Conservation (phyloP, 2,329 filamentous ascomycete genomes). For the Alternaria solani region DNA sequence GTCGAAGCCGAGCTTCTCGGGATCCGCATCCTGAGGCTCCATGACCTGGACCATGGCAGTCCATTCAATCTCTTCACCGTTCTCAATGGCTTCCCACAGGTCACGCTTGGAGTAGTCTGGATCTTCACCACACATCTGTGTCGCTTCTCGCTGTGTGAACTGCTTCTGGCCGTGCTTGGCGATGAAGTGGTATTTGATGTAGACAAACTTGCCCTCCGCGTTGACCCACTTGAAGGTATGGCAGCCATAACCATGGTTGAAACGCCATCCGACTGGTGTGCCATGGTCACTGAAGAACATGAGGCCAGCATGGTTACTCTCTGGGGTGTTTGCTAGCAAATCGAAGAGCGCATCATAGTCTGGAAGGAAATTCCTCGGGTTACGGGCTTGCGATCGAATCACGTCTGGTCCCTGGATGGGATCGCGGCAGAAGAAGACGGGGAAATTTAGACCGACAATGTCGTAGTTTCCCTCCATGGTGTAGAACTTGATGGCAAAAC, state of each 20-base stretch:
- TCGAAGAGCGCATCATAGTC: conserved; percentile 61
- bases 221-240: conserved; percentile 61
- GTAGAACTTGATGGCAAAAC: conserved; percentile 61
- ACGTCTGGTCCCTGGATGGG: conserved; percentile 59
- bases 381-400: conserved; percentile 58
- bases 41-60: conserved; percentile 58
- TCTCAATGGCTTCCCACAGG: conserved; percentile 56
- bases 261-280: conserved; percentile 57
- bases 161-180: conserved; percentile 59
- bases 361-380: conserved; percentile 59
- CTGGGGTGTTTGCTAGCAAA: conserved; percentile 59
- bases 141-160: conserved; percentile 57
- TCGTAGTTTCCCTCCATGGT: conserved; percentile 61
- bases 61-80: conserved; percentile 54
- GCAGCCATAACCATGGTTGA: conserved; percentile 54
- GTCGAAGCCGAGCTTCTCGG: conserved; percentile 61
- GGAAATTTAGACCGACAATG: conserved; percentile 59
- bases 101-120: conserved; percentile 61
- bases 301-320: conserved; percentile 58
- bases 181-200: conserved; percentile 62
- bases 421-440: conserved; percentile 61
- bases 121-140: conserved; percentile 57
- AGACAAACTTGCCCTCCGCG: conserved; percentile 58
- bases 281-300: conserved; percentile 63
- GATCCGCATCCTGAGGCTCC: conserved; percentile 56